phyloP scores from a whole-genome alignment of 495 filamentous ascomycete genomes.

The Aspergillus homomorphus region DNA sequence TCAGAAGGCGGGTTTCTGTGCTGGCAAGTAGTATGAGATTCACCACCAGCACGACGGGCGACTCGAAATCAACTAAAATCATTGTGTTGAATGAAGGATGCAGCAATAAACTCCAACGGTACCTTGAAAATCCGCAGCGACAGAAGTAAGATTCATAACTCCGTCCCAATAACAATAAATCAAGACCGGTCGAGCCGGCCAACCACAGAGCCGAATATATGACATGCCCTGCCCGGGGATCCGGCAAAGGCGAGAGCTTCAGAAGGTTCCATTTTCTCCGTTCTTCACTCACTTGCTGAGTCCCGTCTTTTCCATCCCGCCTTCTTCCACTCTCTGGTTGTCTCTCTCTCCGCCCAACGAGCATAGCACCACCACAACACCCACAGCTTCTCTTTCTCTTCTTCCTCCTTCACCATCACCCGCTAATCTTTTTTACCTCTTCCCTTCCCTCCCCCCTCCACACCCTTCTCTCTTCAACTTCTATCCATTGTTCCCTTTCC shows the following conservation, averaged over 20 bases:
- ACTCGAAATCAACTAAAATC: not conserved
- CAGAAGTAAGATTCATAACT: not conserved
- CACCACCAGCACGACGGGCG: not conserved
- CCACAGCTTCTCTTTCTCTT: conserved; percentile 18
- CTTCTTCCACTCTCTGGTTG: too few relatives aligned
- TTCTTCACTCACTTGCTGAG: too few relatives aligned
- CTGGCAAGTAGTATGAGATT: not conserved
- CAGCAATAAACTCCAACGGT: not conserved
- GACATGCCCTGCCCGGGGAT: conserved; percentile 8
- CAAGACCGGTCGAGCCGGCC: not conserved
- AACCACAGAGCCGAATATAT: conserved; percentile 7
- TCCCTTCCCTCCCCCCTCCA: conserved; percentile 26
- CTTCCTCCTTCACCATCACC: conserved; percentile 15
- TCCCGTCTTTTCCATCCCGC: too few relatives aligned
- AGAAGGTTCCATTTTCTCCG: not conserved
- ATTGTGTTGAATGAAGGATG: not conserved
- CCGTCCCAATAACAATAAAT: not conserved
- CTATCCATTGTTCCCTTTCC: conserved; percentile 29
- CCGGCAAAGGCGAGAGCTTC: conserved; percentile 12
- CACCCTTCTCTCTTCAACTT: conserved; percentile 30
- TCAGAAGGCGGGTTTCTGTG: not conserved
- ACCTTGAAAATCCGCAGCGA: not conserved
- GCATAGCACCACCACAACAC: not conserved
- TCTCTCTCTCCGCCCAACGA: conserved; percentile 2
- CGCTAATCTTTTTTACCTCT: conserved; percentile 28